These are phyloP conservation scores for Trichoderma atroviride DNA, from an alignment of 2,329 filamentous ascomycete species.

Conservation along the genomic window DNA sequence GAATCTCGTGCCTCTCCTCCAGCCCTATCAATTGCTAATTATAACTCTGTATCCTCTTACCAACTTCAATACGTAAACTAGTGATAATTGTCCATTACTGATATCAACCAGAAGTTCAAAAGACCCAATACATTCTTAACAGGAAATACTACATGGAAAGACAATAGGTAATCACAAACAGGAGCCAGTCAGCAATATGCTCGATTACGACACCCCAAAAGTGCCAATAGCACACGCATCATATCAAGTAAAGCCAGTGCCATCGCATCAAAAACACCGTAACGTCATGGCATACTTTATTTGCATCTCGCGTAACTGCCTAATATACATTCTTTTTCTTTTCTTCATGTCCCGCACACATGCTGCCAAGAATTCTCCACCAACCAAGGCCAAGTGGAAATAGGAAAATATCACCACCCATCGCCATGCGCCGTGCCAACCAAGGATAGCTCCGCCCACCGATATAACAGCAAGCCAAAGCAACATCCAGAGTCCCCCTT, in stretches of 20 bases:
- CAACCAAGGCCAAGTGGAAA: slow-evolving; percentile 24
- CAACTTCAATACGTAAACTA: not conserved
- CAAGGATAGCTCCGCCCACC: slow-evolving; percentile 29
- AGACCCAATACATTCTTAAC: not conserved
- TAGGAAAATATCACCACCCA: slow-evolving; percentile 24
- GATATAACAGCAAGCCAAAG: slow-evolving; percentile 23
- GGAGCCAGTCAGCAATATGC: not conserved
- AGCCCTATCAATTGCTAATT: not conserved
- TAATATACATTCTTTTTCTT: slow-evolving; percentile 25
- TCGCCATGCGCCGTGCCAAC: slow-evolving; percentile 29
- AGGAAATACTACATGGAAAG: not conserved
- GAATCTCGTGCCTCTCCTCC: not conserved
- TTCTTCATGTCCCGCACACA: slow-evolving; percentile 15
- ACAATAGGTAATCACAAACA: not conserved
- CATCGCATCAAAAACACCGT: slow-evolving; percentile 7
- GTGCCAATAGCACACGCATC: not conserved
- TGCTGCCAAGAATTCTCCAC: slow-evolving; percentile 18
- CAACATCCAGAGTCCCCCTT: slow-evolving; percentile 26
- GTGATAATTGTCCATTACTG: not conserved
- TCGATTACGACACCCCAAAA: not conserved
- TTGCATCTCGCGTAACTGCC: slow-evolving; percentile 23
- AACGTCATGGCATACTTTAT: slow-evolving; percentile 21
- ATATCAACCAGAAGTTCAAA: not conserved
- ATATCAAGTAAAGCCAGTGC: slow-evolving; percentile 5
- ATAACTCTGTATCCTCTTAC: not conserved